Evolutionary conservation across 106 monocot genomes (phyloP), one percentile per base, ranked within the genome.

Genomic region (Triglochin maritima): DNA sequence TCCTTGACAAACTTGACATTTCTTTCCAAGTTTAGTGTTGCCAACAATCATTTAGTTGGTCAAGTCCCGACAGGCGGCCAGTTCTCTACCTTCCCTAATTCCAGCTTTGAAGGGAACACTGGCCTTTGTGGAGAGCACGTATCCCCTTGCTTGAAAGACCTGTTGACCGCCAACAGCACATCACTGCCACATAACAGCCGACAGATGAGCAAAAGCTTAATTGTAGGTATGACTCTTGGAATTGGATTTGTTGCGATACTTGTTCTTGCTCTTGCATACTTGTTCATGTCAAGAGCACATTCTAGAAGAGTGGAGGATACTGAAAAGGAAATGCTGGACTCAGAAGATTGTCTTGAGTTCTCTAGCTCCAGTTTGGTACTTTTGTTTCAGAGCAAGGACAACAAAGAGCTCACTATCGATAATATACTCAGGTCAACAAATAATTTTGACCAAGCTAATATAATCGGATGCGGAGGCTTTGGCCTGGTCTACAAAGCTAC

Each of bases 391-490:
- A 78, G 72, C 77, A 75, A 76, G 64, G 86, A 86, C 45, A 63
- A 78, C 16, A 74, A 70, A 11, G 72, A 72, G 57, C 54, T 85
- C 17, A 73, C 71, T 41, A 72, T 85, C 43, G 58, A 64, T 5
- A 85, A 85, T 45, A 75, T 89, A 16, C 13, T 82, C 57, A 82
- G 78, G 58, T 62, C 82, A 4, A 89, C 89, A 4, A 71, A 74
- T 9, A 81, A 86, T 57, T 89, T 89, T 56, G 78, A 81, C 48
- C 78, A 83, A 59, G 72, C 78, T 11, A 71, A 71, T 48, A 89
- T 89, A 47, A 52, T 89, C 3, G 85, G 89, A 6, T 89, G 89
- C 58, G 85, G 89, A 3, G 89, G 89, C 10, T 89, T 89, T 10
- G 86, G 86, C 6, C 57, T 89, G 44, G 86, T 89, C 10, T 89